Evolutionary conservation across 768 basidiomycete species (phyloP).

Genomic region (Coprinellus micaceus): DNA sequence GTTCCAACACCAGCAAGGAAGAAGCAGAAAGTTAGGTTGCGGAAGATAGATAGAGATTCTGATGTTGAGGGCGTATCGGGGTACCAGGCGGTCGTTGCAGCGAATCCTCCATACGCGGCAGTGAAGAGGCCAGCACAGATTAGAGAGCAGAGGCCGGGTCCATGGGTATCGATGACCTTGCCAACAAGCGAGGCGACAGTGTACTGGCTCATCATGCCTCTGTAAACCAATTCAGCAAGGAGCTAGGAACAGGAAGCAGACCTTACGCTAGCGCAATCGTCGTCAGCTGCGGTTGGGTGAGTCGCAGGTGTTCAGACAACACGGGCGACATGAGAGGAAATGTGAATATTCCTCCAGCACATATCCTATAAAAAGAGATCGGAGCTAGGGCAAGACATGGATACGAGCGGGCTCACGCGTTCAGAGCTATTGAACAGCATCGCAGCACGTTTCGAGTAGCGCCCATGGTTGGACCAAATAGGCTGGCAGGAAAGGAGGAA

Average conservation of each 20-base stretch:
- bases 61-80: slow-evolving; percentile 38
- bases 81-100: slow-evolving; percentile 49
- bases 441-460: slow-evolving; percentile 14
- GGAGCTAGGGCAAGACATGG: no score
- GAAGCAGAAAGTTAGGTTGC: slow-evolving; percentile 51
- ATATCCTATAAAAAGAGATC: slow-evolving; percentile 52
- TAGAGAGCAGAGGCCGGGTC: slow-evolving; percentile 66
- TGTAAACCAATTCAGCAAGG: slow-evolving; percentile 23
- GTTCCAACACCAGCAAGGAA: slow-evolving; percentile 64
- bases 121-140: slow-evolving; percentile 56
- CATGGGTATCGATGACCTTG: slow-evolving; percentile 61
- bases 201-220: slow-evolving; percentile 83
- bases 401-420: slow-evolving; percentile 63
- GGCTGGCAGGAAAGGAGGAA: neutral
- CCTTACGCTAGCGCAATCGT: slow-evolving; percentile 74
- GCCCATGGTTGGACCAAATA: neutral
- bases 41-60: slow-evolving; percentile 40
- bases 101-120: slow-evolving; percentile 59
- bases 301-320: slow-evolving; percentile 53
- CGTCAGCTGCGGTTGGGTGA: slow-evolving; percentile 75
- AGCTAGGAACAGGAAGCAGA: neutral
- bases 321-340: slow-evolving; percentile 73
- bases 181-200: slow-evolving; percentile 70
- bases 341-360: slow-evolving; percentile 75
- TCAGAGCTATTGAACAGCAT: slow-evolving; percentile 56